Evolutionary conservation across 2,329 filamentous ascomycete genomes (phyloP), one percentile per base, ranked within the genome.

Genomic region (Alternaria atra): DNA sequence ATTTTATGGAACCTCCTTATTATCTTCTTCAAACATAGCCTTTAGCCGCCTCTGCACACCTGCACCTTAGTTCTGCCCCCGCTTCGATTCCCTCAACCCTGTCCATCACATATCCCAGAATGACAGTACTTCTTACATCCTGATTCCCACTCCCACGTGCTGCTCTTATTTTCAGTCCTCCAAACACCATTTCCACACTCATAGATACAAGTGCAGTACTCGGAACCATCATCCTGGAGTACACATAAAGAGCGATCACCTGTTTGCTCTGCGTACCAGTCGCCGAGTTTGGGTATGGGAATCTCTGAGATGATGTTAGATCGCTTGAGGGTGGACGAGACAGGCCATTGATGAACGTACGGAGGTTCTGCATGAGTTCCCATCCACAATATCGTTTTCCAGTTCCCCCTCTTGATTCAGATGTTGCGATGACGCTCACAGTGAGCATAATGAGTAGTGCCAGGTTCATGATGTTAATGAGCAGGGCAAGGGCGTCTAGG

Each of bases 141-240:
- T 3, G 32, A 5, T 4, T 58, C n/a, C 25, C 55, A 65, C 2
- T 17, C 32, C 44, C 58, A 59, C 5, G 20, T 10, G 12, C 20
- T 30, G 4, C 35, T 27, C 7, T 40, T 15, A 3, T 32, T 25
- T 15, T 20, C 39, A 25, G 12, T 59, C 5, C 5, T 39, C 66
- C 66, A 68, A 25, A 67, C 58, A 3, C 66, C 66, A 56, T 67
- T 68, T 2, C 66, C 64, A 25, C 66, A 68, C 37, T 67, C 59
- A n/a, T 63, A 67, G 6, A 68, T 63, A 30, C 64, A 68, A 5
- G 64, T 65, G 53, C 66, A 68, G 23, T 67, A 68, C 29, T 58
- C 54, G 7, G 34, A 48, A 3, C 56, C 64, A 2, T 52, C 43
- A 10, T 47, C 44, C 12, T 55, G 48, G 2, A 25, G 20, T 3